These are phyloP conservation scores for Berberis vulgaris DNA, from an alignment of 164 flowering plant species.

Conservation along the genomic window DNA sequence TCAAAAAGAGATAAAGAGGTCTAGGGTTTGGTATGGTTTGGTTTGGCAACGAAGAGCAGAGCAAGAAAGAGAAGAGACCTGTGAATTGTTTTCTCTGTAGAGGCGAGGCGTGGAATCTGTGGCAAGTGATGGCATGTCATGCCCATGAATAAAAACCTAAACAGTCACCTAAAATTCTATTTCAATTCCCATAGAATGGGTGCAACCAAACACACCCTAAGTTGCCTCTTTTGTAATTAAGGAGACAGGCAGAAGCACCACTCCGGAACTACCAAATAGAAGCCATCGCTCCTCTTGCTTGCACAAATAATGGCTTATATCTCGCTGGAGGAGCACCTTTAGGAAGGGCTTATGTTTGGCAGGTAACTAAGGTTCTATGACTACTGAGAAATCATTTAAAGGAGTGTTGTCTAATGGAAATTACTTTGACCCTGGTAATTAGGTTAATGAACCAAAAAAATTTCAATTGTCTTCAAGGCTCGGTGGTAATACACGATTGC, in stretches of 20 bases:
- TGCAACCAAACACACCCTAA: not conserved
- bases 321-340: conserved; percentile 49
- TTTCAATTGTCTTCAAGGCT: not conserved
- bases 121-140: no score
- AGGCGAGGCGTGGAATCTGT: no score
- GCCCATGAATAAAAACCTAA: no score
- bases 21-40: no score
- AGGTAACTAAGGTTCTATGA: conserved; percentile 21
- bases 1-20: no score
- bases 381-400: not conserved
- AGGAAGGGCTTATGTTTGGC: conserved; percentile 52
- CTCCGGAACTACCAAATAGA: conserved; percentile 41
- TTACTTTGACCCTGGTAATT: no score
- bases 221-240: not conserved
- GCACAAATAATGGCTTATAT: conserved; percentile 40
- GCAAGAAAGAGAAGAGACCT: no score
- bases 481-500: not conserved
- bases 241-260: conserved; percentile 32
- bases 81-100: no score
- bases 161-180: no score
- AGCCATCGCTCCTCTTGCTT: conserved; percentile 40
- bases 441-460: no score
- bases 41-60: no score
- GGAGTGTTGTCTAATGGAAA: not conserved
- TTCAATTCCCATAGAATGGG: no score